Evolutionary conservation across 805 yeast species (phyloP).

Genomic region (Zygoascus tannicola): DNA sequence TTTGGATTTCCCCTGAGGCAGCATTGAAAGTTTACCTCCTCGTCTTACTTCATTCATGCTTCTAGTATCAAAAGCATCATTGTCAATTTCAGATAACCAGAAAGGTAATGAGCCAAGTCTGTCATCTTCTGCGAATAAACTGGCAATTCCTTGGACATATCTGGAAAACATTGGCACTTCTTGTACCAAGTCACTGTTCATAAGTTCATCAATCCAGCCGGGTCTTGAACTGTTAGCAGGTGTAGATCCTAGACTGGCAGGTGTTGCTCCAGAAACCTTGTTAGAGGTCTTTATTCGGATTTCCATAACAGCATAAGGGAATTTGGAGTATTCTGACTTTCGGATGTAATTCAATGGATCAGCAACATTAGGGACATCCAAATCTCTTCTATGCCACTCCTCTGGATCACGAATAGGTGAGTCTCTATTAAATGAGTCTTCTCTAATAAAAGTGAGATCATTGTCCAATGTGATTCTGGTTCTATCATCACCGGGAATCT

Average conservation of each 20-base stretch:
- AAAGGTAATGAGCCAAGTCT: constrained; percentile 83
- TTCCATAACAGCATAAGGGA: constrained; percentile 75
- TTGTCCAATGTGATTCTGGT: constrained; percentile 86
- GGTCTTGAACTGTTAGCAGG: constrained; percentile 7
- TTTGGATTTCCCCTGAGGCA: not conserved
- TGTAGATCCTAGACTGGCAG: constrained; percentile 7
- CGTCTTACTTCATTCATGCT: constrained; percentile 28
- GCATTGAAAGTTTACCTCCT: constrained; percentile 2
- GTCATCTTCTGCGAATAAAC: constrained; percentile 82
- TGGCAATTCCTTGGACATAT: constrained; percentile 86
- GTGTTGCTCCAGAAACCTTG: constrained; percentile 17
- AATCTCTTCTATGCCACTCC: constrained; percentile 87
- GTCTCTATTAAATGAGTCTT: constrained; percentile 74
- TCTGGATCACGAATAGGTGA: constrained; percentile 85
- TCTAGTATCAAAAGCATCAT: constrained; percentile 42
- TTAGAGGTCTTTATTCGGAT: constrained; percentile 50
- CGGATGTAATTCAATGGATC: constrained; percentile 66
- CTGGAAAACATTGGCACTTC: constrained; percentile 92
- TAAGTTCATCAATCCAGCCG: constrained; percentile 78
- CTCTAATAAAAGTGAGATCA: constrained; percentile 78
- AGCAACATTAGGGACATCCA: constrained; percentile 60
- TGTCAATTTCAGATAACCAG: constrained; percentile 87
- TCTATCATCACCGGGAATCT: constrained; percentile 94
- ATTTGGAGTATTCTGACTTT: constrained; percentile 74
- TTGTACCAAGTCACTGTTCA: constrained; percentile 73